A percentile compares a stretch with the other conserved stretches of the same genome.
Evolutionary conservation across 805 yeast species (phyloP).

Genomic region (Lipomyces yamanashiensis): DNA sequence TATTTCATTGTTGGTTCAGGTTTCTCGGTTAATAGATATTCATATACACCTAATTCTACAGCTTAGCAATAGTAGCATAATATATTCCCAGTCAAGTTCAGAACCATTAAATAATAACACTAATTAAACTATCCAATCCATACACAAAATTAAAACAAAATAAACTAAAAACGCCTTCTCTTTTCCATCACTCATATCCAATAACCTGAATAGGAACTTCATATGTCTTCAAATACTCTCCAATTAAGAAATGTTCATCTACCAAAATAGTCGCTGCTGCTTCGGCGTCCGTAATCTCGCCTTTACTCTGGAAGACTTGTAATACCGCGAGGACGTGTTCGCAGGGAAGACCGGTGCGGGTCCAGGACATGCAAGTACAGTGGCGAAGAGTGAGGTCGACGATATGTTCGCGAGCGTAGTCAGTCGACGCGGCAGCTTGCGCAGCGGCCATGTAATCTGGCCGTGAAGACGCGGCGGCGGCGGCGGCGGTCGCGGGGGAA

Average conservation of each 20-base stretch:
- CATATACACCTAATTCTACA: no score
- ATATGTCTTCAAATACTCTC: slow-evolving; percentile 13
- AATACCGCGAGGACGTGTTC: slow-evolving; percentile 26
- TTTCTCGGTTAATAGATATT: no score
- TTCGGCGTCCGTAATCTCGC: not conserved
- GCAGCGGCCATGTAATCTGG: not conserved
- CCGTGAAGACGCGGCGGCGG: no score
- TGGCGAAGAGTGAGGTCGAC: slow-evolving; percentile 19
- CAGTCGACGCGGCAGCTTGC: slow-evolving; percentile 9
- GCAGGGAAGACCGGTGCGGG: slow-evolving; percentile 24
- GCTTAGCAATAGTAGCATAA: no score
- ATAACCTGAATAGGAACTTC: slow-evolving; percentile 24
- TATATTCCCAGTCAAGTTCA: no score
- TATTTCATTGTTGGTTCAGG: no score
- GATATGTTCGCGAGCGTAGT: slow-evolving; percentile 15
- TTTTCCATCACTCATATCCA: slow-evolving; percentile 8
- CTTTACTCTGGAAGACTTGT: not conserved
- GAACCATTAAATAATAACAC: no score
- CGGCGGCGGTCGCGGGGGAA: not conserved
- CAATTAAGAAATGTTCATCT: not conserved
- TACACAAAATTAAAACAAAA: not conserved
- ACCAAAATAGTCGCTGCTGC: slow-evolving; percentile 2
- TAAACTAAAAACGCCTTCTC: not conserved
- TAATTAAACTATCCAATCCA: no score
- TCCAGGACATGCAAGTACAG: slow-evolving; percentile 29